Base-by-base conservation (phyloP, 2,329 filamentous ascomycete genomes). In the Polychaeton citri region DNA sequence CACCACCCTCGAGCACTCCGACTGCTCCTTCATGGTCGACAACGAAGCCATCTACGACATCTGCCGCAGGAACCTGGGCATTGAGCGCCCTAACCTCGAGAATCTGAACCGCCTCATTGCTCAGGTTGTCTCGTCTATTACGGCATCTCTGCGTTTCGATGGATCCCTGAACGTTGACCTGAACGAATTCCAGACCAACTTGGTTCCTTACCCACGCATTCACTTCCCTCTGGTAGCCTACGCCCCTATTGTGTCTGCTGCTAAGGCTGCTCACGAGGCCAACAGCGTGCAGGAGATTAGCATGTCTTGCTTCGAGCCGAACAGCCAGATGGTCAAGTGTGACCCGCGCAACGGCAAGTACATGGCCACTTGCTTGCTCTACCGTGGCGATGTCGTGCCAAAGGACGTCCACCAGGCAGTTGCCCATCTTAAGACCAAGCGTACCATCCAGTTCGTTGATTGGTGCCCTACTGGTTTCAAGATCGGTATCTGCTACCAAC, bases 321-420 rank as follows among this genome's bases (percentile, higher is more conserved):
- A 95, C 79, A 95, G 94, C 79, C 88, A 98, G 80, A 98, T 98
- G 88, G 88, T 98, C 63, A 94, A 94, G 76, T 98, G 88, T 61
- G 90, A 98, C 63, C 88, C 88, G 52, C 86, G 87, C 59, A 87
- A 92, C 65, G 88, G 88, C 67, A 98, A 98, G 76, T 98, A 98
- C 77, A 98, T 98, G 88, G 88, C 88, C 48, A 95, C 87, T 55
- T 95, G 87, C 66, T 67, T 98, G 67, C 71, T 98, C 62, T 98
- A 98, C 77, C 88, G 88, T 62, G 90, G 88, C 64, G 90, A 96
- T 57, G 88, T 98, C 53, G 90, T 96, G 44, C 84, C 88, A 66
- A 92, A 93, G 69, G 88, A 96, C 57, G 83, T 84, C 49, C 84
- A 95, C 71, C 76, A 69, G 42, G 88, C 90, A 47, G 87, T 96